Base-by-base conservation (phyloP, 2,329 filamentous ascomycete genomes). In the Colletotrichum sp. region DNA sequence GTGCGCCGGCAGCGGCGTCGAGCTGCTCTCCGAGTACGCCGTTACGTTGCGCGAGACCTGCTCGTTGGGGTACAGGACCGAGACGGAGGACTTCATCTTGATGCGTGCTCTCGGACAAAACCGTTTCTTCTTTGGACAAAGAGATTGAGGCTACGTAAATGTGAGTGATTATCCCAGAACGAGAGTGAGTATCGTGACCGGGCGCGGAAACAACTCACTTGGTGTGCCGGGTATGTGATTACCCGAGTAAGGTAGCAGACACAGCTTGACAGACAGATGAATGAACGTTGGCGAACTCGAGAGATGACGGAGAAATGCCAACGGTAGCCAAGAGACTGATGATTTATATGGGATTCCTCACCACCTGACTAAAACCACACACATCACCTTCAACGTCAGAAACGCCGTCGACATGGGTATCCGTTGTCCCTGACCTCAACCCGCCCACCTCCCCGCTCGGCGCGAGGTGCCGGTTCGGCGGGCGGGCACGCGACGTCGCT, bases 11-110 rank as follows among this genome's bases (percentile, higher is more conserved):
- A 90, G 80, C 15, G 81, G 76, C 24, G 84, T 84, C 18, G 87
- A 89, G 79, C 87, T 85, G 34, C 80, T 75, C 44, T 84, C 82
- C 22, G 88, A 83, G 79, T 90, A 89, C 15, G 84, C 81, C 16
- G 84, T 83, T 75, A 89, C 88, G 22, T 82, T 84, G 66, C 81
- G 78, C 68, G 84, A 84, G 67, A 88, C 83, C 70, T 84, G 79
- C 30, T 84, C 82, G 68, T 85, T 88, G 36, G 85, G 82, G 79
- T 88, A 89, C 44, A 89, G 83, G 30, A 81, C 78, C 28, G 84
- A 82, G n/a, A 79, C 79, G 79, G 83, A 83, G 26, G 81, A 79
- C 78, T 86, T 87, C 86, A 88, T 88, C 9, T 55, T 82, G 79
- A 10, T 12, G 18, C 6, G 39, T 48, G 39, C 39, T 48, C 39